Conservation (phyloP, 768 basidiomycete genomes). For the Xerocomellus amylosporus region DNA sequence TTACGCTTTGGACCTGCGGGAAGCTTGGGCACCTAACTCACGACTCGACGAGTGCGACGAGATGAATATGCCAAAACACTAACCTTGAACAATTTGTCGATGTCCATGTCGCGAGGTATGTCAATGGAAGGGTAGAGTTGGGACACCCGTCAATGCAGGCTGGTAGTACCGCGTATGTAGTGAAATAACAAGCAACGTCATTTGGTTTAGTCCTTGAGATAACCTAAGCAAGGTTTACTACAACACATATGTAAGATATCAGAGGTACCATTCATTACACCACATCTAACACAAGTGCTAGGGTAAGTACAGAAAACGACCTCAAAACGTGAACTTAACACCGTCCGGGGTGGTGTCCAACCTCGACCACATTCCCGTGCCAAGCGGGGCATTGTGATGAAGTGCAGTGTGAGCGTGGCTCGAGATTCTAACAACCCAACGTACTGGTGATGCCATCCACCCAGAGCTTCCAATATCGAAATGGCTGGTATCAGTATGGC, state of each 20-base stretch:
- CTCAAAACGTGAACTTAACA: not conserved
- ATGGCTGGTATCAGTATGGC: conserved; percentile 57
- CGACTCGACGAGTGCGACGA: not conserved
- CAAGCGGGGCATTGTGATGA: conserved; percentile 5
- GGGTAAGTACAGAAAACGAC: not conserved
- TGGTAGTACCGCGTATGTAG: too few species aligned
- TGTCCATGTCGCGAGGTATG: conserved; percentile 37
- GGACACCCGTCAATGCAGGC: not conserved
- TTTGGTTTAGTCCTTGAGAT: not conserved
- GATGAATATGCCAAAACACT: not conserved
- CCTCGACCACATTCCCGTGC: conserved; percentile 8
- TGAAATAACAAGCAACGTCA: not conserved
- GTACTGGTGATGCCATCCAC: conserved; percentile 24
- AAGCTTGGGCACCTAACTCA: conserved; percentile 60
- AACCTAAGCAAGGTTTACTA: conserved; percentile 16
- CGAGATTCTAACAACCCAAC: conserved; percentile 23
- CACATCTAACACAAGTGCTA: conserved; percentile 4
- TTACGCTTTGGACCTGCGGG: conserved; percentile 67
- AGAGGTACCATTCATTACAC: not conserved
- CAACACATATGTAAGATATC: not conserved
- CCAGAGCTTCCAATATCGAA: not conserved
- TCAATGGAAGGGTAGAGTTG: not conserved
- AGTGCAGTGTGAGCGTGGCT: conserved; percentile 23
- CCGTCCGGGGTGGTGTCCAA: not conserved
- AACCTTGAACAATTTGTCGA: conserved; percentile 52